These are phyloP conservation scores for Pezizomycotina sp. DNA, from an alignment of 2,329 filamentous ascomycete species.

Conservation along the genomic window DNA sequence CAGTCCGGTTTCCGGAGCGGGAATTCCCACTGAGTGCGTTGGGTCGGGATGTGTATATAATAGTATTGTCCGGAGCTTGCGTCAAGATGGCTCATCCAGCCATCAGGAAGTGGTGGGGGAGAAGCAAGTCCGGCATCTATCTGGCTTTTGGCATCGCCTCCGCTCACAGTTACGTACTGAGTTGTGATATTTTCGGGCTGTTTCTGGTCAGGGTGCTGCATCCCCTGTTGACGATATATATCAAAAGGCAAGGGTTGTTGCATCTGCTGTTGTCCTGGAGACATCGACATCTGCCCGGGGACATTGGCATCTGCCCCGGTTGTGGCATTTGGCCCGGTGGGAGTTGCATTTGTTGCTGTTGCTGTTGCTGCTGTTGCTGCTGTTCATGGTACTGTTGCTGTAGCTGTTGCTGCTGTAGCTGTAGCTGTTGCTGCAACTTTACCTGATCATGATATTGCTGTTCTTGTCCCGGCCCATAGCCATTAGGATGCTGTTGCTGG, in stretches of 20 bases:
- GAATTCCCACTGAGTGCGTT: slow-evolving; percentile 97
- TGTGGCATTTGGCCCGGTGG: slow-evolving; percentile 22
- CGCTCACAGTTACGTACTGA: slow-evolving; percentile 30
- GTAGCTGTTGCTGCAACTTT: slow-evolving; percentile 18
- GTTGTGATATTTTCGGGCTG: slow-evolving; percentile 31
- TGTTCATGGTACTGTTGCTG: slow-evolving; percentile 15
- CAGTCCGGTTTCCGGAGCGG: slow-evolving; percentile 38
- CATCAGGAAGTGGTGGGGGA: slow-evolving; percentile 84
- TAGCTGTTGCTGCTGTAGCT: slow-evolving; percentile 8
- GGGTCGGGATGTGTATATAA: slow-evolving; percentile 89
- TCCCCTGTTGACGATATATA: slow-evolving; percentile 34
- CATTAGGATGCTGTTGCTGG: slow-evolving; percentile 7
- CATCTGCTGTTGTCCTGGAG: slow-evolving; percentile 37
- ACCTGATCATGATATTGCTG: slow-evolving; percentile 16
- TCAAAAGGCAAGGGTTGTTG: too few species aligned
- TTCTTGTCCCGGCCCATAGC: not conserved
- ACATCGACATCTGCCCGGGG: slow-evolving; percentile 28
- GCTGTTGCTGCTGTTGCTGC: slow-evolving; percentile 18
- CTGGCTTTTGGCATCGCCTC: slow-evolving; percentile 32
- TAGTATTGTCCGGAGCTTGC: slow-evolving; percentile 96
- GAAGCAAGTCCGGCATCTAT: slow-evolving; percentile 50
- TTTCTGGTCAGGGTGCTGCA: slow-evolving; percentile 28
- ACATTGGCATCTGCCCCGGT: slow-evolving; percentile 26
- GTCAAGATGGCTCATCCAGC: slow-evolving; percentile 95
- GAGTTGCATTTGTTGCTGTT: slow-evolving; percentile 3